Evolutionary conservation across 2,329 filamentous ascomycete species (phyloP), one percentile per base, ranked within the genome.

Genomic region (Ramularia endophylla): DNA sequence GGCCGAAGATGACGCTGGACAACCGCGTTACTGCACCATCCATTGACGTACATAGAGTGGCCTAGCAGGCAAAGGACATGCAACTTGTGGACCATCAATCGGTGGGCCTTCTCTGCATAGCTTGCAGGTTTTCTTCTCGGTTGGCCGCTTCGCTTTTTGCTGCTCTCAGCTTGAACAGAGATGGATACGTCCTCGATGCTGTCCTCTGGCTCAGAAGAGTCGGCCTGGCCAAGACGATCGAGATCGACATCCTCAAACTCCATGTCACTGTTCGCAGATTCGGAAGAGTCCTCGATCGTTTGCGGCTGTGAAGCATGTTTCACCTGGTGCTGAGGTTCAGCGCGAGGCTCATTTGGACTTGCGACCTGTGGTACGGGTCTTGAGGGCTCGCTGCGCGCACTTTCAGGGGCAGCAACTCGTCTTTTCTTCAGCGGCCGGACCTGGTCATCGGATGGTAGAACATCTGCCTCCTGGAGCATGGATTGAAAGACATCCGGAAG

Each of bases 51-150:
- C 71, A 51, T 85, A 76, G 12, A 82, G 62, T 97, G 87, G 8
- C 80, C 78, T 12, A 98, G 65, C 2, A 98, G 72, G 59, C 87
- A 94, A 11, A 95, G 67, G 0, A 97, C 51, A 65, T 98, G 89
- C 47, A 81, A 71, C 63, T 90, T 94, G 63, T 98, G 92, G n/a
- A 88, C 73, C 38, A 87, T 76, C 20, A 92, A 61, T 15, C 89
- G 78, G 20, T 73, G 59, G 34, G 71, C 74, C 48, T 73, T 80
- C 48, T 83, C 80, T 1, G 70, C 68, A 5, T 69, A 68, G 1
- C 75, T 75, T 12, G 75, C 65, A 15, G 74, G 71, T 46, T 73
- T 77, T 38, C 74, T 67, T 48, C 69, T 67, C 7, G 32, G 12
- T 40, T 56, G 59, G 36, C 54, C 54, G 45, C 51, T 57, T 2